Evolutionary conservation across 2,329 filamentous ascomycete genomes (phyloP).

Genomic region (Fusarium bactridioides): DNA sequence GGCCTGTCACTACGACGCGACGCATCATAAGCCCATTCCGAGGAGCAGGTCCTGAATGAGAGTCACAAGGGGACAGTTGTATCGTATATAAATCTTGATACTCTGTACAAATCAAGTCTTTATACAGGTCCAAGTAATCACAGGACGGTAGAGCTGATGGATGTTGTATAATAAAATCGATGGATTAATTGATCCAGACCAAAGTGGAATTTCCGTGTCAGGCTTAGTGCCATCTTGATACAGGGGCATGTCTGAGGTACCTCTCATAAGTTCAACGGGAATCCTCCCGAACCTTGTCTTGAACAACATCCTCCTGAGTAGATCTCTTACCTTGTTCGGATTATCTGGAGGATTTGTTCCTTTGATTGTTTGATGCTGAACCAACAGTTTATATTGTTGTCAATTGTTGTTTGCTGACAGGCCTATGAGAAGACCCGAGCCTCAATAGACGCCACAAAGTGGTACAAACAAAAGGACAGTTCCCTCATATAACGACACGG

Average conservation of each 20-base stretch:
- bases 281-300: constrained; percentile 20
- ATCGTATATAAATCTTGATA: neutral
- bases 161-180: neutral
- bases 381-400: neutral
- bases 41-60: neutral
- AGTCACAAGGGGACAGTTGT: neutral
- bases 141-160: neutral
- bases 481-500: neutral
- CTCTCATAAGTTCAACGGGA: neutral
- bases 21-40: constrained; percentile 62
- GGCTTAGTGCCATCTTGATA: constrained; percentile 30
- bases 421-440: neutral
- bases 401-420: neutral
- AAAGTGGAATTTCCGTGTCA: constrained; percentile 18
- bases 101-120: neutral
- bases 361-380: neutral
- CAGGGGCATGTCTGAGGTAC: neutral
- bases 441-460: constrained; percentile 35
- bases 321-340: neutral
- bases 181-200: neutral
- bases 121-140: neutral
- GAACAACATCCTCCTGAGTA: neutral
- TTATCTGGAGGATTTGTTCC: neutral
- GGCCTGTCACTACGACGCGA: constrained; percentile 83
- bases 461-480: constrained; percentile 19